phyloP scores from a whole-genome alignment of 441 rosid species.

The Adansonia rubrostipa region DNA sequence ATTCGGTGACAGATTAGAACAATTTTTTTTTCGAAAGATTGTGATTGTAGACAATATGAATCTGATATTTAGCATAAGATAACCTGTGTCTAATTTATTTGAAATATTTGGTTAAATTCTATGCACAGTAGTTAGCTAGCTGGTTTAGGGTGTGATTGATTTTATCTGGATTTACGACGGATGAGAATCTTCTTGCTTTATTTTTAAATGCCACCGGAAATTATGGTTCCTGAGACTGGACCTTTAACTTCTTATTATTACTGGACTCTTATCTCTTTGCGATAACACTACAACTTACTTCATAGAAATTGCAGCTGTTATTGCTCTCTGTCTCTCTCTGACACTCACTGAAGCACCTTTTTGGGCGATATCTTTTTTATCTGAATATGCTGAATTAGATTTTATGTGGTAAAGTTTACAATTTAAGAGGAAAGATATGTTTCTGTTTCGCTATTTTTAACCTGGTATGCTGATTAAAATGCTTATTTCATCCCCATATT shows the following conservation, averaged over 20 bases:
- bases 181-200: not conserved
- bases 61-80: conserved; percentile 2
- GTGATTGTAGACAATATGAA: not conserved
- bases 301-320: not conserved
- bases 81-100: not conserved
- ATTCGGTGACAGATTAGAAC: not conserved
- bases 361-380: not conserved
- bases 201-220: not conserved
- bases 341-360: not conserved
- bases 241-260: not conserved
- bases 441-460: not conserved
- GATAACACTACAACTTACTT: not conserved
- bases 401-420: too few relatives aligned
- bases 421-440: not conserved
- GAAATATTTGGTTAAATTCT: not conserved
- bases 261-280: not conserved
- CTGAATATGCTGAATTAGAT: not conserved
- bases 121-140: not conserved
- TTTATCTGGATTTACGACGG: not conserved
- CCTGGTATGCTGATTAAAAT: not conserved
- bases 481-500: not conserved
- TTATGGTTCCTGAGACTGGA: not conserved
- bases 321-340: too few relatives aligned
- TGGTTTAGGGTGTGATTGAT: conserved; percentile 7
- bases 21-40: not conserved